Evolutionary conservation across 78 protist genomes (phyloP), one percentile per base, ranked within the genome.

Genomic region (Cavenderia fasciculata): DNA sequence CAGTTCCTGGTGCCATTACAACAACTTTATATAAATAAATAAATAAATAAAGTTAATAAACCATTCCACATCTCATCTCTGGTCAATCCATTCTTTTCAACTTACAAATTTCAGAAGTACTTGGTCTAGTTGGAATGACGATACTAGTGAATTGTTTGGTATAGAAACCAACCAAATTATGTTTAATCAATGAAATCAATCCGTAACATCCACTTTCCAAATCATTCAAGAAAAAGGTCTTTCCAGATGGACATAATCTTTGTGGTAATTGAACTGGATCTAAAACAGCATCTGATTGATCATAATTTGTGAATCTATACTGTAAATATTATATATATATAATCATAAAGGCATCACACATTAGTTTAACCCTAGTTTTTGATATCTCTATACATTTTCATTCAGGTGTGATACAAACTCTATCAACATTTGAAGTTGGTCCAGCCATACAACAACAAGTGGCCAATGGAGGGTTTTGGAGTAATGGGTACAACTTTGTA

Each of bases 1-100:
- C 93, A 19, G 93, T 87, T 38, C 93, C 93, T 25, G 86, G 78
- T 12, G 93, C 93, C 29, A 87, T 65, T 23, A 85, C 69, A 27
- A 69, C 74, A 65, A 40, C 87, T 86, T 57, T 33, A 43, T 38
- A 51, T 43, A n/a, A 84, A 23, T 27, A 11, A 23, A 78, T 27
- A 40, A 47, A 46, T 19, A 44, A 46, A 18, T 25, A 31, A 74
- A 6, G 33, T 7, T 23, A 16, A 14, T 36, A 46, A 19, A 43
- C 10, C 23, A 44, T 11, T 29, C 0, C 18, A 18, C 11, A 0
- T 31, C 11, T 70, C 10, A 40, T 69, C 18, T 25, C 14, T 33
- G 11, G 6, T 25, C 8, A 33, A 29, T 59, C 11, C 5, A 29
- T 59, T 3, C 11, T 33, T 14, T 63, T 36, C 27, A 6, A 70